These are phyloP conservation scores for Begonia peltatifolia DNA, from an alignment of 306 rosid species.

Conservation along the genomic window DNA sequence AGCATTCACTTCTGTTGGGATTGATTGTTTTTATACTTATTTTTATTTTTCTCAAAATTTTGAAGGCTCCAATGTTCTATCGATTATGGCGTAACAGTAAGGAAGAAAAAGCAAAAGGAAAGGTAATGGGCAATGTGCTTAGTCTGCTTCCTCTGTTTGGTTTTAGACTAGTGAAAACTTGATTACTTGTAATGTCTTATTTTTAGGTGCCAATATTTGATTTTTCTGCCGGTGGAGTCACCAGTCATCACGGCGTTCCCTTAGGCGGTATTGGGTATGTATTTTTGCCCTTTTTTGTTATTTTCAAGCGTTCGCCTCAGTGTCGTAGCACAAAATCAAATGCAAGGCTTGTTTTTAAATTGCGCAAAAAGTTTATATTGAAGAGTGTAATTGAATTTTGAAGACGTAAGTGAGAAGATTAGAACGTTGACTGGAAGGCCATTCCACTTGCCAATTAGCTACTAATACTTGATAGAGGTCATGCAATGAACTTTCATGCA, in stretches of 20 bases:
- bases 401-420: too few species aligned
- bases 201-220: constrained; percentile 20
- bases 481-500: too few species aligned
- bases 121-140: constrained; percentile 26
- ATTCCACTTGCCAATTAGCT: too few species aligned
- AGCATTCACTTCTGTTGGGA: too few species aligned
- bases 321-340: too few species aligned
- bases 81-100: constrained; percentile 50
- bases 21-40: too few species aligned
- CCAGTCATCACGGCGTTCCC: constrained; percentile 68
- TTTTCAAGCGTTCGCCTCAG: neutral
- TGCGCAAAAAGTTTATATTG: too few species aligned
- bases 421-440: too few species aligned
- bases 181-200: constrained; percentile 25
- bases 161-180: constrained; percentile 11
- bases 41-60: neutral
- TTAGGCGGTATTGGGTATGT: constrained; percentile 86
- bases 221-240: constrained; percentile 35
- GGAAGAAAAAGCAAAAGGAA: constrained; percentile 59
- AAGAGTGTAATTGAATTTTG: too few species aligned
- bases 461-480: too few species aligned
- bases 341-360: too few species aligned
- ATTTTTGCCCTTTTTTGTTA: constrained; percentile 4
- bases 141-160: constrained; percentile 4
- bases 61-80: constrained; percentile 71